Evolutionary conservation across 2,329 filamentous ascomycete species (phyloP).

Genomic region (Pseudogymnoascus destructans): DNA sequence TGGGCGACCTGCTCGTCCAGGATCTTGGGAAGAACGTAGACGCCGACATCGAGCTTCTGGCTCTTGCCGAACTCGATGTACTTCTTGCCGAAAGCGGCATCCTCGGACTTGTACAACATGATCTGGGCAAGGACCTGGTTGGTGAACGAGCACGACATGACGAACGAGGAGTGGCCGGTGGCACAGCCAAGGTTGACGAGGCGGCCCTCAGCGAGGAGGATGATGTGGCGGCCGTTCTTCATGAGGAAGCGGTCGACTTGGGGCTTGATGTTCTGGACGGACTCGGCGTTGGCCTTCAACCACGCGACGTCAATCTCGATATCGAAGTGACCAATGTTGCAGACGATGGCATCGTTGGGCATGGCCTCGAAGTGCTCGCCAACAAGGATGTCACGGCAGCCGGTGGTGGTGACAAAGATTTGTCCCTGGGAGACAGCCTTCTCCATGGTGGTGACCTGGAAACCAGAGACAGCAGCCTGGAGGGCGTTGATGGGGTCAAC

Average conservation of each 20-base stretch:
- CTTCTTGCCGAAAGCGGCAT: slow-evolving; percentile 79
- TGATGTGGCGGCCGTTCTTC: slow-evolving; percentile 89
- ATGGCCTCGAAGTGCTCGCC: slow-evolving; percentile 88
- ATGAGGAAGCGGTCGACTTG: slow-evolving; percentile 98
- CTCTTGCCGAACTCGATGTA: slow-evolving; percentile 92
- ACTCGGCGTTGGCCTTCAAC: slow-evolving; percentile 93
- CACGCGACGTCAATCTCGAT: slow-evolving; percentile 99
- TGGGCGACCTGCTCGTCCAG: slow-evolving; percentile 96
- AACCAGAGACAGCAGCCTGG: slow-evolving; percentile 94
- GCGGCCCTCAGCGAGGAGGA: slow-evolving; percentile 95
- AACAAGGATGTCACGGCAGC: slow-evolving; percentile 94
- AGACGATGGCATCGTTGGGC: slow-evolving; percentile 96
- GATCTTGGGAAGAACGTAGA: slow-evolving; percentile 97
- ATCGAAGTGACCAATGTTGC: slow-evolving; percentile 99
- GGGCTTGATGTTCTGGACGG: slow-evolving; percentile 97
- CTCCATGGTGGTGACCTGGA: slow-evolving; percentile 96
- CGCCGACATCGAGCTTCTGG: slow-evolving; percentile 79
- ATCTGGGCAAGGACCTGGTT: slow-evolving; percentile 99
- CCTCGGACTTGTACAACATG: slow-evolving; percentile 87
- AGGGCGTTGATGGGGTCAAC: slow-evolving; percentile 99
- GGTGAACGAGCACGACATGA: slow-evolving; percentile 99
- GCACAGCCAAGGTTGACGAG: slow-evolving; percentile 99
- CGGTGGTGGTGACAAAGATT: slow-evolving; percentile 98
- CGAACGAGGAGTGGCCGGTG: slow-evolving; percentile 97
- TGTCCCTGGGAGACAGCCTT: slow-evolving; percentile 80